phyloP scores from a whole-genome alignment of 495 filamentous ascomycete genomes.

The Parathielavia hyrcaniae region DNA sequence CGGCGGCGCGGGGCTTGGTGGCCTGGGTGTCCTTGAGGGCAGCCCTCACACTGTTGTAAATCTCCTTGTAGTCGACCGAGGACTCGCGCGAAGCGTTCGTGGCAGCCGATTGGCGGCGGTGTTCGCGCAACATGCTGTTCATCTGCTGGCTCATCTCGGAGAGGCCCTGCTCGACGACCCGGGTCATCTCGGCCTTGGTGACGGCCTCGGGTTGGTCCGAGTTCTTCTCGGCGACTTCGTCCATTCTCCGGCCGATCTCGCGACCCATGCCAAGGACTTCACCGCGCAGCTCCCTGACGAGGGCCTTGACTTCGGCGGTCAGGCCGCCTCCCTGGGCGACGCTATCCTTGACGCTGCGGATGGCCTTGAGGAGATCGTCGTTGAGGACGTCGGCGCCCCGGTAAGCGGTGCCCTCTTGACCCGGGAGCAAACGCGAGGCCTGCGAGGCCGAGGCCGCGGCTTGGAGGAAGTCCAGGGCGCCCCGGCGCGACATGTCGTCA shows the following conservation, averaged over 20 bases:
- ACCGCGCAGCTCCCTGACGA: constrained; percentile 81
- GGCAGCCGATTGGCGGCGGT: constrained; percentile 56
- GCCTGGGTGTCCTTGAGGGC: constrained; percentile 66
- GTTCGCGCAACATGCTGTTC: constrained; percentile 65
- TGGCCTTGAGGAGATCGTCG: constrained; percentile 69
- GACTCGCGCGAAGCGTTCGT: constrained; percentile 23
- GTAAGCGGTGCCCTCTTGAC: constrained; percentile 33
- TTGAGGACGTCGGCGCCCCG: constrained; percentile 43
- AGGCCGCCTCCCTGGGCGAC: constrained; percentile 77
- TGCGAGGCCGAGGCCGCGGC: constrained; percentile 38
- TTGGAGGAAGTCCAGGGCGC: constrained; percentile 42
- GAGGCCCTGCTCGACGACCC: constrained; percentile 72
- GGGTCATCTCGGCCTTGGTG: constrained; percentile 63
- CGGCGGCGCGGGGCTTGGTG: constrained; percentile 34
- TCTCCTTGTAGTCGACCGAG: constrained; percentile 63
- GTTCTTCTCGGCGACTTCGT: constrained; percentile 52
- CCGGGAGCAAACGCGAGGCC: constrained; percentile 31
- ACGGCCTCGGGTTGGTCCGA: constrained; percentile 45
- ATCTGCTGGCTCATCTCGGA: constrained; percentile 75
- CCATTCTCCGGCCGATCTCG: constrained; percentile 75
- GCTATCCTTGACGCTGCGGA: constrained; percentile 79
- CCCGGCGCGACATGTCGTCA: constrained; percentile 31
- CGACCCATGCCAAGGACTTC: constrained; percentile 92
- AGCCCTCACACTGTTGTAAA: constrained; percentile 72
- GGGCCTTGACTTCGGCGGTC: constrained; percentile 81